A percentile compares a stretch with the other conserved stretches of the same genome.
These are phyloP conservation scores for Teratosphaeria destructans DNA, from an alignment of 2,329 filamentous ascomycete genomes.

Conservation along the genomic window DNA sequence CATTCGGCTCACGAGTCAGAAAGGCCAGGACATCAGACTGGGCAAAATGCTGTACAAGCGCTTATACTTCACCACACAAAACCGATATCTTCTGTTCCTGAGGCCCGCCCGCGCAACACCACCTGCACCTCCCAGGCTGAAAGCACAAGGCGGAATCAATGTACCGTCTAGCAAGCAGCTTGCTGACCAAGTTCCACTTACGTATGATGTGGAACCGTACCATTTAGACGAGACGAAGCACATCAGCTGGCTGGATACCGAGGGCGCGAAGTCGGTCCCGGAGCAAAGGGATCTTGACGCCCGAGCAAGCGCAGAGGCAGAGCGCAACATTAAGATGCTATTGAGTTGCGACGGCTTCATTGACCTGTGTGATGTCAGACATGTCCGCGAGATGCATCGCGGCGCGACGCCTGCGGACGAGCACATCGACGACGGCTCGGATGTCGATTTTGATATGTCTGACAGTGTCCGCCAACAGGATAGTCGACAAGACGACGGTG, in stretches of 20 bases:
- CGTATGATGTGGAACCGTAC: slow-evolving; percentile 53
- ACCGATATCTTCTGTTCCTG: slow-evolving; percentile 53
- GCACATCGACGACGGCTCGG: slow-evolving; percentile 40
- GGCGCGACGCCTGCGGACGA: slow-evolving; percentile 45
- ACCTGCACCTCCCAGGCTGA: slow-evolving; percentile 48
- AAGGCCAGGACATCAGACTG: slow-evolving; percentile 46
- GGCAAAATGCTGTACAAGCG: slow-evolving; percentile 55
- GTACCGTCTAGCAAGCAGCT: slow-evolving; percentile 47
- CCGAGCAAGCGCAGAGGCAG: slow-evolving; percentile 48
- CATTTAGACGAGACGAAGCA: slow-evolving; percentile 41
- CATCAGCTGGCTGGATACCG: slow-evolving; percentile 46
- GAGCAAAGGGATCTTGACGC: slow-evolving; percentile 43
- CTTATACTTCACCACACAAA: slow-evolving; percentile 54
- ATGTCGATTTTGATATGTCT: slow-evolving; percentile 44
- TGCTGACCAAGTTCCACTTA: slow-evolving; percentile 46
- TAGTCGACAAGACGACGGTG: slow-evolving; percentile 38
- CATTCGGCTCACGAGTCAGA: slow-evolving; percentile 53
- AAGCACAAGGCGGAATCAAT: slow-evolving; percentile 30
- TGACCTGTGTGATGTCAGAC: slow-evolving; percentile 46
- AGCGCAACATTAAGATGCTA: slow-evolving; percentile 49
- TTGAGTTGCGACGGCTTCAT: slow-evolving; percentile 54
- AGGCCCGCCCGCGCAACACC: slow-evolving; percentile 46
- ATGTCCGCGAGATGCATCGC: slow-evolving; percentile 45
- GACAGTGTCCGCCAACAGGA: slow-evolving; percentile 21
- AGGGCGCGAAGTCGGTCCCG: slow-evolving; percentile 23